Evolutionary conservation across 768 basidiomycete species (phyloP).

Genomic region (Panaeolus papilionaceus): DNA sequence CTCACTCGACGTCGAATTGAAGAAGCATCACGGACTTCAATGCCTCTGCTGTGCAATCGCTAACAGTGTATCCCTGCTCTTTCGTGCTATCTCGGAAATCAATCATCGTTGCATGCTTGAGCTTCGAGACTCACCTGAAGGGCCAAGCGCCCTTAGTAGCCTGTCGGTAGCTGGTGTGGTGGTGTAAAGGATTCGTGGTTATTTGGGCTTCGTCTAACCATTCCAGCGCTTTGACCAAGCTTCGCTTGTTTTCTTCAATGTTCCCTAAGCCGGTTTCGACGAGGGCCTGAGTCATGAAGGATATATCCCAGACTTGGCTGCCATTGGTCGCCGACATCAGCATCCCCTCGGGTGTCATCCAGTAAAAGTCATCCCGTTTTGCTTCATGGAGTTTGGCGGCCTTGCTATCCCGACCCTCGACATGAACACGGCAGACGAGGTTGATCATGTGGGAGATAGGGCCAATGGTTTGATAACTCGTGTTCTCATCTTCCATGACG

Average conservation of each 20-base stretch:
- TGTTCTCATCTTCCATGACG: conserved; percentile 92
- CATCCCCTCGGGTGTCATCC: conserved; percentile 88
- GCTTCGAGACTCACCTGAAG: conserved; percentile 50
- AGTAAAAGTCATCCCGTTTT: conserved; percentile 91
- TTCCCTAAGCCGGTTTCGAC: conserved; percentile 85
- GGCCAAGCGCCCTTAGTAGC: conserved; percentile 66
- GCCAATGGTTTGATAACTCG: conserved; percentile 84
- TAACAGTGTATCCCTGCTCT: conserved; percentile 93
- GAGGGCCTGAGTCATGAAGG: conserved; percentile 90
- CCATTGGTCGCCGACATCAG: conserved; percentile 97
- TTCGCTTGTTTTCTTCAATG: conserved; percentile 69
- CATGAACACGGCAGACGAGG: conserved; percentile 74
- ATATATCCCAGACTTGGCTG: conserved; percentile 92
- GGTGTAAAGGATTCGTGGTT: conserved; percentile 68
- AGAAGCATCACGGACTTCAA: conserved; percentile 89
- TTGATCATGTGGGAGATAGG: conserved; percentile 98
- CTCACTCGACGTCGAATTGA: conserved; percentile 78
- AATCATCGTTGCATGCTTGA: neutral
- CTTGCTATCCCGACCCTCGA: conserved; percentile 79
- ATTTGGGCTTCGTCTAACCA: conserved; percentile 82
- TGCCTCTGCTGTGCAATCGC: conserved; percentile 94
- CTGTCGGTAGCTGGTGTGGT: conserved; percentile 68
- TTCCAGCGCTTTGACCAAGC: conserved; percentile 64
- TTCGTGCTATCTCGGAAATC: conserved; percentile 62
- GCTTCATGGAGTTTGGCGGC: conserved; percentile 77